Base-by-base conservation (phyloP, 768 basidiomycete genomes). In the Kondoa malvinella region DNA sequence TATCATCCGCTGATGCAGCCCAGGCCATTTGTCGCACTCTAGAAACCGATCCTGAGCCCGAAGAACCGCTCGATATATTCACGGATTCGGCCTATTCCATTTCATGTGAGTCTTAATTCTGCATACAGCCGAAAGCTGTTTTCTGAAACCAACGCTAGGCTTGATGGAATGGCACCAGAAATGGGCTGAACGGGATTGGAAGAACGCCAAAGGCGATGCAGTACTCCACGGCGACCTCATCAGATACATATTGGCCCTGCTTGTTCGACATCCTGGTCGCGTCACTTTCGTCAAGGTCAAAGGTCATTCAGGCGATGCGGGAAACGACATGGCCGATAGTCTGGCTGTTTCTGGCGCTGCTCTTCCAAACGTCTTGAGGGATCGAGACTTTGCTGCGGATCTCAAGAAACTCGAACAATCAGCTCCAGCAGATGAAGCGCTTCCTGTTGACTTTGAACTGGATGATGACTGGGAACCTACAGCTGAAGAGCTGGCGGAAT, bases 11-110 rank as follows among this genome's bases (percentile, higher is more conserved):
- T 12, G 26, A 64, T 64, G 26, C 34, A 3, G 30, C 8, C 8
- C 34, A 65, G 64, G 64, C 64, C 3, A 65, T 65, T 65, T 26
- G 33, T n/a, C 64, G 64, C 3, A 40, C 50, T 12, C 16, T 65
- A 3, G 64, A 65, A 50, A 14, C 33, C 3, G 64, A 65, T 50
- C 64, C 64, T 60, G 50, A 32, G 56, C 64, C 64, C 3, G 33
- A 59, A 27, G 21, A 60, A 50, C 25, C n/a, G 14, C 12, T 65
- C 2, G 56, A 16, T 40, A 65, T 65, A n/a, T 31, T 26, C 17
- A 65, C 64, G 14, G 64, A 65, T 33, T 65, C 64, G 33, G n/a
- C 33, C 25, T 65, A 65, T 40, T 50, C n/a, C 50, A 59, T 65
- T 25, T 25, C 33, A n/a, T 65, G 64, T 50, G 21, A 50, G 40